Base-by-base conservation (phyloP, 2,329 filamentous ascomycete genomes). In the Microdochium nivale region DNA sequence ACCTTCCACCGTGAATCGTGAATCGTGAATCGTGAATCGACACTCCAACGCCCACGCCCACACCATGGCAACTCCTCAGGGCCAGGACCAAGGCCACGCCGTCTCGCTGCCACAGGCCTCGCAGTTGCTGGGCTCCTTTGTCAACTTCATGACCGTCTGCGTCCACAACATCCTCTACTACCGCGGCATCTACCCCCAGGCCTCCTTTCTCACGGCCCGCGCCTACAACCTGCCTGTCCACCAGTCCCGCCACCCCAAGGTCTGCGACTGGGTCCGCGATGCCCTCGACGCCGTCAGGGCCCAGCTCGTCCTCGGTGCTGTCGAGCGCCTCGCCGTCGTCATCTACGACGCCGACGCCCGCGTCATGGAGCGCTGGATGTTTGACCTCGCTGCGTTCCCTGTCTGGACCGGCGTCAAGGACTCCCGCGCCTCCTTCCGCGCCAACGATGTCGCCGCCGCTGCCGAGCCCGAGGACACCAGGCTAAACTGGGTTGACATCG, bases 91-190 rank as follows among this genome's bases (percentile, higher is more conserved):
- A 11, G 40, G 40, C 40, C 40, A 44, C 14, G 59, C 61, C 46
- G 57, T 77, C 54, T 59, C 70, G 23, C 56, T 67, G 10, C 55
- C 63, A 21, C 61, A 72, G 71, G 81, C 72, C 62, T 77, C 65
- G 66, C 73, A 65, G 50, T 80, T 91, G 58, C 78, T 91, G 57
- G 70, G 75, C 52, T 80, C 84, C 49, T 91, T 95, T 70, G 81
- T 80, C 55, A 81, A 84, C 62, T 96, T 96, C 71, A 80, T 96
- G 52, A 88, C 84, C 54, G 83, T 92, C 55, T 81, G 87, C 60
- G 81, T 92, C 56, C 91, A 96, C 75, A 88, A 89, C 53, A 84
- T 96, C 60, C 81, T 96, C 59, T 92, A 84, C 73, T 83, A 94
- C 62, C 87, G 91, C 59, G 69, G 70, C 54, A 81, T 96, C 62